Evolutionary conservation across 441 rosid species (phyloP), one percentile per base, ranked within the genome.

Genomic region (Corymbia calophylla): DNA sequence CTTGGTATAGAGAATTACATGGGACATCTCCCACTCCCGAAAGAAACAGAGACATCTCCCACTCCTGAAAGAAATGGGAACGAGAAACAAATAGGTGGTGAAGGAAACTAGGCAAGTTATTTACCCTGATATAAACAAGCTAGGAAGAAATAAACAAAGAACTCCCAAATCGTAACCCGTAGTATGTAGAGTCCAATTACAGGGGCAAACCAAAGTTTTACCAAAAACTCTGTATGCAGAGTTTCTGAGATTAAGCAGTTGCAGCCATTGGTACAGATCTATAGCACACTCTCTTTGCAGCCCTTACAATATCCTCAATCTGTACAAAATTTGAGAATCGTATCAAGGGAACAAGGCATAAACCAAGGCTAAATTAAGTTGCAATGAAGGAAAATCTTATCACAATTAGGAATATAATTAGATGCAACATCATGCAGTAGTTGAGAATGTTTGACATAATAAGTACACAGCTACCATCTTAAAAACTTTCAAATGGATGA

Each of bases 281-380:
- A 91, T 94, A 91, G 94, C 98, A 96, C 90, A 94, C 95, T 94
- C 98, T 94, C 94, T 93, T 95, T 27, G 96, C 97, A 32, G 98
- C 98, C 53, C 96, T 95, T 9, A 95, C 96, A 44, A 95, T 95
- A 89, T 96, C 97, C 90, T 95, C 97, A 87, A 95, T 91, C 98
- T 96, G 92, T 87, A 91, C 27, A 90, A 88, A 64, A 86, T 56
- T 88, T 14, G 60, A 77, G n/a, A 77, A 44, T 77, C 84, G 5
- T n/a, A 77, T 39, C 89, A 80, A 32, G 10, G 53, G 70, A 86
- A 90, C 48, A 68, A 60, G 82, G 17, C 31, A 64, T 58, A 60
- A 32, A 68, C 85, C 44, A 48, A 29, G 51, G n/a, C n/a, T 77
- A 29, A 64, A 11, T 27, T 86, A 44, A 80, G 48, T 35, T 86